These are phyloP conservation scores for Cucurbitaria berberidis DNA, from an alignment of 2,329 filamentous ascomycete genomes.

Conservation along the genomic window DNA sequence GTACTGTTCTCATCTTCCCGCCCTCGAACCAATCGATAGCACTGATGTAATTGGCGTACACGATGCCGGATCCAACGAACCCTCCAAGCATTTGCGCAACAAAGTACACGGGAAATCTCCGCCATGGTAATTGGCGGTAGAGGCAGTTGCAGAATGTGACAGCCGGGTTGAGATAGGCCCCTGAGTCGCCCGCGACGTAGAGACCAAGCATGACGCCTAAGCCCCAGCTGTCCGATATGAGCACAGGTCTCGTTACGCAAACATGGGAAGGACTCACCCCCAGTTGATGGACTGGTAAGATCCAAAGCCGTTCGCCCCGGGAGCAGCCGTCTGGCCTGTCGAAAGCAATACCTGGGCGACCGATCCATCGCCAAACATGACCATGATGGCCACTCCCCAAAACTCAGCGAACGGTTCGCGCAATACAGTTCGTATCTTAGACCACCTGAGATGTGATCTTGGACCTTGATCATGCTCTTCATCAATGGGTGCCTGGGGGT, in stretches of 20 bases:
- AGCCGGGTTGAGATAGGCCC: constrained; percentile 69
- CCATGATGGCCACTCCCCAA: constrained; percentile 51
- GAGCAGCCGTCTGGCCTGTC: constrained; percentile 46
- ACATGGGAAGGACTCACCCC: constrained; percentile 36
- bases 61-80: constrained; percentile 61
- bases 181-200: constrained; percentile 69
- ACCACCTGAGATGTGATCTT: constrained; percentile 48
- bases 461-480: constrained; percentile 50
- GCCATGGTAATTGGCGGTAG: constrained; percentile 71
- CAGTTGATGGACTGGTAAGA: constrained; percentile 52
- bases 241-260: not conserved
- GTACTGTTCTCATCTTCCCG: constrained; percentile 66
- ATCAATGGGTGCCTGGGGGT: constrained; percentile 50
- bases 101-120: constrained; percentile 71
- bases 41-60: constrained; percentile 55
- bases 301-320: constrained; percentile 52
- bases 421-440: constrained; percentile 44
- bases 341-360: constrained; percentile 53
- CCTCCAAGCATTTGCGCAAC: constrained; percentile 71
- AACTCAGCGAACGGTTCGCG: constrained; percentile 55
- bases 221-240: constrained; percentile 39
- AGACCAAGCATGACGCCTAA: constrained; percentile 57
- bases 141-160: constrained; percentile 73
- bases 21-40: constrained; percentile 71
- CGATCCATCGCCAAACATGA: constrained; percentile 53